A percentile compares a stretch with the other conserved stretches of the same genome.
These are phyloP conservation scores for Aspergillus sp. DNA, from an alignment of 2,329 filamentous ascomycete genomes.

Conservation along the genomic window DNA sequence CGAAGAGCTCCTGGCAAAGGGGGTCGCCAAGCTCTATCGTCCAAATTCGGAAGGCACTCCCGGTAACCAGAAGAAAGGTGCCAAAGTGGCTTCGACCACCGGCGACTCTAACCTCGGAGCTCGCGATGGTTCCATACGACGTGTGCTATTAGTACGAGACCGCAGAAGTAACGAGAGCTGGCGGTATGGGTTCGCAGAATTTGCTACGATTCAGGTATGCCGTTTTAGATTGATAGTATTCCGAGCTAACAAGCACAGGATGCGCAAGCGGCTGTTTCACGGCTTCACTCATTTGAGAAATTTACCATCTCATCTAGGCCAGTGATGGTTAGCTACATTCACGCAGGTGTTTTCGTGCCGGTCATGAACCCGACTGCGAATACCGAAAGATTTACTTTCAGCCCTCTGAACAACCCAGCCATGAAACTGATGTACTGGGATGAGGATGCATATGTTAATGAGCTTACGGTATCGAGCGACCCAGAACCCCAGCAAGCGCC, in stretches of 20 bases:
- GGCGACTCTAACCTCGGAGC: conserved; percentile 66
- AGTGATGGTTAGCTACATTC: conserved; percentile 72
- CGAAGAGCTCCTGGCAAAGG: conserved; percentile 70
- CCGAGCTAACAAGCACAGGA: conserved; percentile 46
- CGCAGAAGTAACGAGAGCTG: conserved; percentile 69
- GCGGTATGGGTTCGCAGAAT: conserved; percentile 83
- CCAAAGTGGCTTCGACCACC: conserved; percentile 57
- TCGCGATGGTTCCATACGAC: conserved; percentile 69
- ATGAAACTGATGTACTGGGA: conserved; percentile 76
- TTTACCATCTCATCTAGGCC: conserved; percentile 76
- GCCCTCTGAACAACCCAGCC: conserved; percentile 66
- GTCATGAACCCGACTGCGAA: conserved; percentile 62
- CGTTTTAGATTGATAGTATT: neutral
- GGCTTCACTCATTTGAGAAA: conserved; percentile 69
- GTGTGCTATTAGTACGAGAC: conserved; percentile 75
- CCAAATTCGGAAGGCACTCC: conserved; percentile 38
- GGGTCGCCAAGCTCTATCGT: conserved; percentile 72
- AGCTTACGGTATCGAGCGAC: conserved; percentile 59
- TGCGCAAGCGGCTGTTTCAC: conserved; percentile 70
- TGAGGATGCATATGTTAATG: conserved; percentile 68
- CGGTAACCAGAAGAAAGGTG: conserved; percentile 44
- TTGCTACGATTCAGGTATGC: conserved; percentile 66
- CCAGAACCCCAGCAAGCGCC: conserved; percentile 30
- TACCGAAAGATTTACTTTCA: conserved; percentile 66
- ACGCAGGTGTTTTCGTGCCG: conserved; percentile 81